Evolutionary conservation across 179 eudicot species (phyloP), one percentile per base, ranked within the genome.

Genomic region (Patellifolia procumbens): DNA sequence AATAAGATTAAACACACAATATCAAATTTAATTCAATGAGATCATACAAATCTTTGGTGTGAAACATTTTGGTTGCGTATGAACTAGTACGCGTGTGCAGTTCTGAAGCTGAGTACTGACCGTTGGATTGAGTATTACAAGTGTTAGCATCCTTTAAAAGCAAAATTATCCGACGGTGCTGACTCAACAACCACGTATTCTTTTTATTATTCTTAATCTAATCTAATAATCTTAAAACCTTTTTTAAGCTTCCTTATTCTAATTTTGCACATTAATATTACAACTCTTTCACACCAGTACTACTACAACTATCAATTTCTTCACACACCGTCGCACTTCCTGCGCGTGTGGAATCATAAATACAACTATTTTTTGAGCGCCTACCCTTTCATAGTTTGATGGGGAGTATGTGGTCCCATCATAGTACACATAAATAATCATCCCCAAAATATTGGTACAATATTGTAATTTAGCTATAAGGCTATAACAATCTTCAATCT

Each of bases 1-100:
- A n/a, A n/a, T n/a, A n/a, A n/a, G n/a, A n/a, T n/a, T n/a, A n/a
- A n/a, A n/a, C n/a, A n/a, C n/a, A n/a, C n/a, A n/a, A n/a, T n/a
- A n/a, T n/a, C n/a, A n/a, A n/a, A n/a, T n/a, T n/a, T n/a, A n/a
- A n/a, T n/a, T n/a, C n/a, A n/a, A n/a, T n/a, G n/a, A n/a, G n/a
- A n/a, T n/a, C n/a, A n/a, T n/a, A n/a, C n/a, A n/a, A n/a, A n/a
- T n/a, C n/a, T n/a, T n/a, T n/a, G n/a, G n/a, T n/a, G n/a, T n/a
- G n/a, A n/a, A n/a, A 78, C 63, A 75, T 70, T 79, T 75, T 64
- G 66, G 70, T 80, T 52, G 73, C 83, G 83, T 80, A 60, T 22
- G 20, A 11, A 32, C 42, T 67, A 59, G 75, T 74, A 42, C 53
- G 68, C 56, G 70, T 68, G 65, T 51, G 58, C 20, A 45, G 17